phyloP scores from a whole-genome alignment of 768 basidiomycete genomes.

The Rhodocollybia butyracea region DNA sequence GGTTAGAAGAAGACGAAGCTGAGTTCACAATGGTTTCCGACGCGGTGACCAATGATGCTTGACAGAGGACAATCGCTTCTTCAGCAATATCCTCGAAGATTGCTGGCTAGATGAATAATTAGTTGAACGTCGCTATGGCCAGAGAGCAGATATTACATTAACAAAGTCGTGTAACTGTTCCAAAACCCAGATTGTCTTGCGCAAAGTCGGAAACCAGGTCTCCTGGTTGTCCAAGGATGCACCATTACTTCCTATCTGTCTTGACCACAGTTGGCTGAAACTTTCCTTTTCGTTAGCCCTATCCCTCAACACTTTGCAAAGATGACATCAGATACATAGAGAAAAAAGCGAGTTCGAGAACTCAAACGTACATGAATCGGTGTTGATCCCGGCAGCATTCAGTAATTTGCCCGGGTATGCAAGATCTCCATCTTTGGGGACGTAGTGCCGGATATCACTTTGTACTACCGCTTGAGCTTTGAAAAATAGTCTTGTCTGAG shows the following conservation, averaged over 20 bases:
- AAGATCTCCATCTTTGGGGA: constrained; percentile 74
- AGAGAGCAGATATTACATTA: constrained; percentile 50
- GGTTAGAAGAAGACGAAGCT: constrained; percentile 11
- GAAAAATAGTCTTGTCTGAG: constrained; percentile 94
- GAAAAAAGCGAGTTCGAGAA: not conserved
- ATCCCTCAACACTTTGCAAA: constrained; percentile 38
- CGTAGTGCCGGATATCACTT: constrained; percentile 82
- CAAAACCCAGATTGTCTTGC: constrained; percentile 88
- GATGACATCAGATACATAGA: constrained; percentile 37
- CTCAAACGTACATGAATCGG: constrained; percentile 5
- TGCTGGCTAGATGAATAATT: constrained; percentile 56
- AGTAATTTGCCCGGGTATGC: constrained; percentile 83
- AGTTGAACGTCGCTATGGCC: not conserved
- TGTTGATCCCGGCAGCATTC: constrained; percentile 40
- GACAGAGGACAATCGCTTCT: constrained; percentile 83
- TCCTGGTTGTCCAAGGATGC: constrained; percentile 72
- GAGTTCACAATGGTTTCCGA: constrained; percentile 54
- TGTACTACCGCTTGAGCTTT: constrained; percentile 92
- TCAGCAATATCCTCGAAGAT: constrained; percentile 97
- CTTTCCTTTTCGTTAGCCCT: constrained; percentile 63
- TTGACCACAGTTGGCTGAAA: constrained; percentile 45
- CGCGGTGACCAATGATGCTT: constrained; percentile 74
- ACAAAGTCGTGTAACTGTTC: constrained; percentile 89
- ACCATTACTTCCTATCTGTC: constrained; percentile 45
- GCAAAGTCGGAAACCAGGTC: constrained; percentile 90